Percentiles rank a stretch among this genome's conserved stretches.
phyloP scores from a whole-genome alignment of 2,329 filamentous ascomycete genomes.

The Orbilia blumenaviensis region DNA sequence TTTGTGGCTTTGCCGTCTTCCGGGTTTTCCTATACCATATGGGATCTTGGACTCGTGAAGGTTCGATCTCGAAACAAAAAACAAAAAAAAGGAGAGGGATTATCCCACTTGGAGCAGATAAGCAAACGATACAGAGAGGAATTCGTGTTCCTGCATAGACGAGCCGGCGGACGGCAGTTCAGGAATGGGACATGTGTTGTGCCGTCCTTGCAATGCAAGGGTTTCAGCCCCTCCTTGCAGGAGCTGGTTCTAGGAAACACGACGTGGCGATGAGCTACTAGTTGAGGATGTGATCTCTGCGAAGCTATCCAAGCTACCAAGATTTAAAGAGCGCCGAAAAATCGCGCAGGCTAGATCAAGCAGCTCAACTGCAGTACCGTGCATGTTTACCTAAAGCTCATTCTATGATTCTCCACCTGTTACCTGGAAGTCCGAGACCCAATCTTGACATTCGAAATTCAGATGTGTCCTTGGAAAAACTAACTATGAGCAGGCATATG shows the following conservation, averaged over 20 bases:
- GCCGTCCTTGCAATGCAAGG: neutral
- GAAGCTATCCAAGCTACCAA: constrained; percentile 3
- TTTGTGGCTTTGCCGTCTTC: no score
- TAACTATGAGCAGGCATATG: no score
- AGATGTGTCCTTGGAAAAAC: no score
- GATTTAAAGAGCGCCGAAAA: neutral
- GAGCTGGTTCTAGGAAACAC: neutral
- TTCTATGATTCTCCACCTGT: no score
- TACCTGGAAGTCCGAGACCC: no score
- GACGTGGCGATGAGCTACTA: constrained; percentile 27
- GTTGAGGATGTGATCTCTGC: neutral
- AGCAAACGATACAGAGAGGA: neutral
- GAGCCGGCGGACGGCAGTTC: neutral
- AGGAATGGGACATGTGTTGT: constrained; percentile 25
- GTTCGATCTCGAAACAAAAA: neutral
- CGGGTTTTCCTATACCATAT: neutral
- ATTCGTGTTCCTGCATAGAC: constrained; percentile 48
- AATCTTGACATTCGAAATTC: no score
- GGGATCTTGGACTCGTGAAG: no score
- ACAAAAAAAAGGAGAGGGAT: no score
- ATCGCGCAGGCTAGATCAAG: no score
- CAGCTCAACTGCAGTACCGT: no score
- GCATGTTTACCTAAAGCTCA: no score
- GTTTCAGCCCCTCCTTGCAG: neutral
- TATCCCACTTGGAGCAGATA: neutral